Conservation (phyloP, 1,139 yeast genomes). For the Kodamaea derodonti region DNA sequence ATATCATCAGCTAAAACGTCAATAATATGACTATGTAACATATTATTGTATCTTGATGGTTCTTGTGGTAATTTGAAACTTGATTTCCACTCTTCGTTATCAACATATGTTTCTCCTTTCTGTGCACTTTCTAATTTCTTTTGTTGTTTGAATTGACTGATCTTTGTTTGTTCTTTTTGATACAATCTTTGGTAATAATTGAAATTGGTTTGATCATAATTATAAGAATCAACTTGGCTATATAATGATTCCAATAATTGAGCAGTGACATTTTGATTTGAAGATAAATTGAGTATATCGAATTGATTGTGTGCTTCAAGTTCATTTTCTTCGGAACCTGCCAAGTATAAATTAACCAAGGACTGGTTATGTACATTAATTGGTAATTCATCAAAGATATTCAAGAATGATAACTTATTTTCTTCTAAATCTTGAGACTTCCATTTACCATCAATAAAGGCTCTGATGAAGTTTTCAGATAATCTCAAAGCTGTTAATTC, state of each 20-base stretch:
- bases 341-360: conserved; percentile 40
- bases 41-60: conserved; percentile 73
- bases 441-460: conserved; percentile 59
- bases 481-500: conserved; percentile 70
- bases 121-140: conserved; percentile 58
- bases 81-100: conserved; percentile 63
- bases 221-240: conserved; percentile 73
- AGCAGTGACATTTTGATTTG: conserved; percentile 44
- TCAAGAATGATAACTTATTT: conserved; percentile 61
- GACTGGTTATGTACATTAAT: conserved; percentile 56
- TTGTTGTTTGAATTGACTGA: conserved; percentile 68
- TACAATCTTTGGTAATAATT: conserved; percentile 79
- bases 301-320: conserved; percentile 24
- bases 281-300: conserved; percentile 40
- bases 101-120: conserved; percentile 54
- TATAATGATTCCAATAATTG: conserved; percentile 64
- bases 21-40: conserved; percentile 67
- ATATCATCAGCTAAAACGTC: conserved; percentile 64
- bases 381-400: conserved; percentile 71
- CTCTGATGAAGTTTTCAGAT: conserved; percentile 56
- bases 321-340: conserved; percentile 28
- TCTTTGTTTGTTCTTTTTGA: conserved; percentile 66
- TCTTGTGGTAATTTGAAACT: conserved; percentile 68
- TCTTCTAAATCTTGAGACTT: conserved; percentile 60
- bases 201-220: conserved; percentile 78